Evolutionary conservation across 2,329 filamentous ascomycete species (phyloP), one percentile per base, ranked within the genome.

Genomic region (Aspergillus amoenus): DNA sequence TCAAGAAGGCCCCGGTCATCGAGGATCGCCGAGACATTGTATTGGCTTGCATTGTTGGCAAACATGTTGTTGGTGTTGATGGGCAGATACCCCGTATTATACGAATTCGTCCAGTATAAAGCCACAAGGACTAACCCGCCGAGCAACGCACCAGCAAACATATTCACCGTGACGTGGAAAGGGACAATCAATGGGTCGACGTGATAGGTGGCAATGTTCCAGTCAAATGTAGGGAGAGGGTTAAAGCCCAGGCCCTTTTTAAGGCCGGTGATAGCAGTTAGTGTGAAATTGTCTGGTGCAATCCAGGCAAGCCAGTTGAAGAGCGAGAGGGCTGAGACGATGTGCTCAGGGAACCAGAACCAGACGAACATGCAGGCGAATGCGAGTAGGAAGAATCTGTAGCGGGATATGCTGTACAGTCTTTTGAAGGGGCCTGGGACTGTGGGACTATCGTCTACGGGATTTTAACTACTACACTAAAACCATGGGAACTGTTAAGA

Each of bases 221-320:
- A 57, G 39, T 57, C 55, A 18, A 57, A 57, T 5, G 55, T 57
- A 8, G 55, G 55, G 5, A 57, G 18, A 1, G 55, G 55, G 8
- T 57, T 57, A 37, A 57, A 46, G 3, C 49, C 55, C 7, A 57
- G 37, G 24, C 55, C 55, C 18, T 21, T 54, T 22, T 53, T 30
- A 3, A 42, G 30, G 2, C 55, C 55, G 15, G 47, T 52, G 4
- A 57, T 41, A 8, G 52, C 46, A 24, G 55, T 46, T 18, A 57
- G 27, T 11, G 39, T 53, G 50, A 54, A 51, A 12, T 54, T 57
- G 2, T 49, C 34, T 6, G 55, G 55, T 2, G 55, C 13, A n/a
- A 57, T 57, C 55, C 55, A 57, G 9, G 51, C 52, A 39, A 57
- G 45, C 55, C 55, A 57, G 50, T 57, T 57, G 55, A 57, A 57